Evolutionary conservation across 1,139 yeast species (phyloP).

Genomic region (Pichia cactophila): DNA sequence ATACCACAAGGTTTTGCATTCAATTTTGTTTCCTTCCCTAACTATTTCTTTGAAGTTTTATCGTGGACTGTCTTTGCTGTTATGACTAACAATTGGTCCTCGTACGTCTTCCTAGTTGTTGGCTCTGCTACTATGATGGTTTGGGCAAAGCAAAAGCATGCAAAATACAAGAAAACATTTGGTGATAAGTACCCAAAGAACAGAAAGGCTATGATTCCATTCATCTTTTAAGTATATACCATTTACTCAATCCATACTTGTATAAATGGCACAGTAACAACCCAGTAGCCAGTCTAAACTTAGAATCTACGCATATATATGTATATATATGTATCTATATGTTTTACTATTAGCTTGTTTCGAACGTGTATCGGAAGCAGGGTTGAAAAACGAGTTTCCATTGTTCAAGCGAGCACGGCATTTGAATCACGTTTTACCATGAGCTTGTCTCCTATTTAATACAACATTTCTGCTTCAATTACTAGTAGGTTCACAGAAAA

Average conservation of each 20-base stretch:
- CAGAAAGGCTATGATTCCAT: conserved; percentile 64
- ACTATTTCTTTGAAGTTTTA: conserved; percentile 79
- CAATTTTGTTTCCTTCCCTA: conserved; percentile 45
- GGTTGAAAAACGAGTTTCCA: too few relatives aligned
- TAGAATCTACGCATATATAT: too few relatives aligned
- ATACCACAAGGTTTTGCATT: conserved; percentile 43
- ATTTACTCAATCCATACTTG: too few relatives aligned
- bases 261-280: too few relatives aligned
- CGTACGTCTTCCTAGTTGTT: conserved; percentile 61
- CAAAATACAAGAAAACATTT: conserved; percentile 58
- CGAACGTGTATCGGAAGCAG: too few relatives aligned
- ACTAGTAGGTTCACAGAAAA: not conserved
- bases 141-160: conserved; percentile 74
- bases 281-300: too few relatives aligned
- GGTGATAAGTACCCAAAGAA: conserved; percentile 68
- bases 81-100: conserved; percentile 70
- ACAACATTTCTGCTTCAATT: too few relatives aligned
- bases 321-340: too few relatives aligned
- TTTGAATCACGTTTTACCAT: too few relatives aligned
- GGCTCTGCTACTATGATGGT: conserved; percentile 71
- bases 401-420: too few relatives aligned
- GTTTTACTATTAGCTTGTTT: too few relatives aligned
- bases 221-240: conserved; percentile 27
- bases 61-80: conserved; percentile 66
- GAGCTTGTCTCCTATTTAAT: too few relatives aligned